A percentile compares a stretch with the other conserved stretches of the same genome.
These are phyloP conservation scores for Plectosphaerella sp. DNA, from an alignment of 2,329 filamentous ascomycete species.

Conservation along the genomic window DNA sequence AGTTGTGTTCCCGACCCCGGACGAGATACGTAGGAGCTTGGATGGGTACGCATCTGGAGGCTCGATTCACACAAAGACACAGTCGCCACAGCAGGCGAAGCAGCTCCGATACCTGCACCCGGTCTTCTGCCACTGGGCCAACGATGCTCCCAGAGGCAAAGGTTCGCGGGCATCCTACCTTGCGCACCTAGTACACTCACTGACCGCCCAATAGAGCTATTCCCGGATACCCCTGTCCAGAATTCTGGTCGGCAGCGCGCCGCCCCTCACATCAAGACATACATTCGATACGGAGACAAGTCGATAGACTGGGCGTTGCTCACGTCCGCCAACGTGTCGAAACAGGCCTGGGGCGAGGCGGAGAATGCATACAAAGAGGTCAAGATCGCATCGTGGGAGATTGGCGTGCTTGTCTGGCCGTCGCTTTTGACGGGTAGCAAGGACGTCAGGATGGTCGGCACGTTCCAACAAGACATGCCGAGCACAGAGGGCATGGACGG, in stretches of 20 bases:
- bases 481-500: conserved; percentile 5
- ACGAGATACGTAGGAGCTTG: conserved; percentile 71
- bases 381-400: conserved; percentile 75
- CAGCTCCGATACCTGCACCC: conserved; percentile 71
- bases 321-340: conserved; percentile 88
- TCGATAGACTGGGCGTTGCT: conserved; percentile 79
- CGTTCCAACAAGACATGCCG: conserved; percentile 60
- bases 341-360: conserved; percentile 79
- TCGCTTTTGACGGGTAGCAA: conserved; percentile 41
- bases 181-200: neutral
- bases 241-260: conserved; percentile 63
- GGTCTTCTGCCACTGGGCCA: conserved; percentile 71
- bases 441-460: conserved; percentile 58
- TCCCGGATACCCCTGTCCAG: conserved; percentile 13
- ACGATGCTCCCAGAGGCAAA: conserved; percentile 41
- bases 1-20: conserved; percentile 75
- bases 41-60: conserved; percentile 74
- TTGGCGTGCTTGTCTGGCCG: conserved; percentile 82
- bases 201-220: conserved; percentile 17
- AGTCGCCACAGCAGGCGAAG: conserved; percentile 64
- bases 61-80: conserved; percentile 78
- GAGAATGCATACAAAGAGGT: conserved; percentile 53
- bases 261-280: conserved; percentile 88
- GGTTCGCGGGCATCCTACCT: conserved; percentile 13
- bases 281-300: conserved; percentile 59